A percentile compares a stretch with the other conserved stretches of the same genome.
Conservation (phyloP, 768 basidiomycete species). For the Harrya chromipes region DNA sequence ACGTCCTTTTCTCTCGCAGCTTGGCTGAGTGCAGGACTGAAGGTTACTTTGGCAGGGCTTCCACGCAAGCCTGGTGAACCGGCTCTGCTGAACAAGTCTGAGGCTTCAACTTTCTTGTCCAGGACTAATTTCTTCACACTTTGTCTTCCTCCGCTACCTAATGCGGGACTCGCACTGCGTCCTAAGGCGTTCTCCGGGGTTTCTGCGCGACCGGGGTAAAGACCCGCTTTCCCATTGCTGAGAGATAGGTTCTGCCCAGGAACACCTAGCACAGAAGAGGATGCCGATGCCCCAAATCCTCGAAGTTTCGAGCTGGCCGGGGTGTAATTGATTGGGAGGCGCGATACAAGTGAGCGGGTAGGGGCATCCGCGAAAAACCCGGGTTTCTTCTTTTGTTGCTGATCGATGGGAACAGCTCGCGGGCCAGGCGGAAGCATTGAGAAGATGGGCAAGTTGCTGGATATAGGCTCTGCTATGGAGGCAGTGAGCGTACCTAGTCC, state of each 20-base stretch:
- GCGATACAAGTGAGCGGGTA: constrained; percentile 66
- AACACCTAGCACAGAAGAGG: constrained; percentile 34
- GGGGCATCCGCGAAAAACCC: constrained; percentile 77
- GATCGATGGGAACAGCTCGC: constrained; percentile 58
- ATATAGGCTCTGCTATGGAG: constrained; percentile 85
- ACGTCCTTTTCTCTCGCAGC: constrained; percentile 75
- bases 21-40: constrained; percentile 71
- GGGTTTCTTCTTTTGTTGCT: constrained; percentile 69
- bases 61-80: constrained; percentile 34
- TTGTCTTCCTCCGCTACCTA: constrained; percentile 67
- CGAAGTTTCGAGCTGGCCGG: constrained; percentile 64
- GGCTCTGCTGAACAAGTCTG: constrained; percentile 60
- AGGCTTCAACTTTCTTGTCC: constrained; percentile 77
- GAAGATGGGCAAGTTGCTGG: constrained; percentile 68
- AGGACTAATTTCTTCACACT: constrained; percentile 93
- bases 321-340: constrained; percentile 61
- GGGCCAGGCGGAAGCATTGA: constrained; percentile 72
- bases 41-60: constrained; percentile 51
- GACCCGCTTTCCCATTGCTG: constrained; percentile 51
- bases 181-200: constrained; percentile 61
- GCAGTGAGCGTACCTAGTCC: constrained; percentile 67
- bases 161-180: constrained; percentile 53
- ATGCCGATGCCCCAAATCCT: constrained; percentile 54
- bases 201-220: constrained; percentile 52
- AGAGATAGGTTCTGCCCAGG: constrained; percentile 41